A percentile compares a stretch with the other conserved stretches of the same genome.
Evolutionary conservation across 2,329 filamentous ascomycete species (phyloP).

Genomic region (Lecanoromycetidae sp.): DNA sequence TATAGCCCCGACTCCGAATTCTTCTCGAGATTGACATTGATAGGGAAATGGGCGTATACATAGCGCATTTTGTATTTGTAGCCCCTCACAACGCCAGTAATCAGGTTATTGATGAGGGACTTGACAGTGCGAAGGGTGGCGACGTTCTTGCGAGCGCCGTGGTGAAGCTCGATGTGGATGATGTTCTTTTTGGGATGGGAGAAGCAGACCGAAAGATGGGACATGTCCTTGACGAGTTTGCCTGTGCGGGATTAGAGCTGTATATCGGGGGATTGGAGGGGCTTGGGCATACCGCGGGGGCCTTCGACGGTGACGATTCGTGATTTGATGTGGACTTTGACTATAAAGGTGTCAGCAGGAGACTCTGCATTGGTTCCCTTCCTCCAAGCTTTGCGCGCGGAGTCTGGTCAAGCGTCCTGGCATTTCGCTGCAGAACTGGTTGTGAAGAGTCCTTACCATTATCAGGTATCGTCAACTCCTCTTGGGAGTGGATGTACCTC

Average conservation of each 20-base stretch:
- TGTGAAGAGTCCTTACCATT: slow-evolving; percentile 62
- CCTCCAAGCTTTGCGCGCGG: too few species aligned
- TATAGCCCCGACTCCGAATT: slow-evolving; percentile 75
- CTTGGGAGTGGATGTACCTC: slow-evolving; percentile 99
- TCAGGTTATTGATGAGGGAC: slow-evolving; percentile 96
- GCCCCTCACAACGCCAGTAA: slow-evolving; percentile 95
- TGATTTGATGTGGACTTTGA: slow-evolving; percentile 97
- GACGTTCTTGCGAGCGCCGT: slow-evolving; percentile 94
- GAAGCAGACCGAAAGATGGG: slow-evolving; percentile 95
- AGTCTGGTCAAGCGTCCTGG: not conserved
- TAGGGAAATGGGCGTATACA: slow-evolving; percentile 99
- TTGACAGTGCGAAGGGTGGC: slow-evolving; percentile 96
- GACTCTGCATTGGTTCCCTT: not conserved
- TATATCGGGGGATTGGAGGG: slow-evolving; percentile 8
- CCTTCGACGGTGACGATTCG: slow-evolving; percentile 94
- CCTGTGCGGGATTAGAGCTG: slow-evolving; percentile 37
- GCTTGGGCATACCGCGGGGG: slow-evolving; percentile 57
- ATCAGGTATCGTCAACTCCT: slow-evolving; percentile 90
- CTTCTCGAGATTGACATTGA: slow-evolving; percentile 99
- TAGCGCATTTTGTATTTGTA: slow-evolving; percentile 99
- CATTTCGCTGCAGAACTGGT: not conserved
- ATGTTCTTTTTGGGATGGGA: slow-evolving; percentile 69
- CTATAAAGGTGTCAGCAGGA: slow-evolving; percentile 39
- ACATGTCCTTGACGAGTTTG: slow-evolving; percentile 94
- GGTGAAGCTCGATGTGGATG: slow-evolving; percentile 97